Evolutionary conservation across 2,329 filamentous ascomycete species (phyloP).

Genomic region (Diplodia mutila): DNA sequence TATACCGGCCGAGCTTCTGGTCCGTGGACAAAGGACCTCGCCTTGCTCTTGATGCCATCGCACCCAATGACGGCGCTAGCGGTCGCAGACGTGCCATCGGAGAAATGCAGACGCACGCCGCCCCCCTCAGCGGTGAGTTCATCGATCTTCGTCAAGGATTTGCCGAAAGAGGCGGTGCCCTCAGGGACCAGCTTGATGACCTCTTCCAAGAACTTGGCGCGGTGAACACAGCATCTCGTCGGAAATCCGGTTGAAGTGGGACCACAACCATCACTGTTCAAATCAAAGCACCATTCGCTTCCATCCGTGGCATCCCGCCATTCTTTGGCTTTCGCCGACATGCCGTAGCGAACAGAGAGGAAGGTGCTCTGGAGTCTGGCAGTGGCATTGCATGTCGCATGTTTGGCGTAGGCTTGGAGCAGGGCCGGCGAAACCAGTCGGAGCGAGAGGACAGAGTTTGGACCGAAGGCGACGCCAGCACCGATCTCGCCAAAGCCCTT

Average conservation of each 20-base stretch:
- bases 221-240: constrained; percentile 31
- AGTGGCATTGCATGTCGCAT: constrained; percentile 33
- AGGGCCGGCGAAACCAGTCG: constrained; percentile 33
- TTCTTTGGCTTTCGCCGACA: constrained; percentile 17
- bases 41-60: constrained; percentile 31
- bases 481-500: constrained; percentile 35
- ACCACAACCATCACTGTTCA: constrained; percentile 27
- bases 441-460: constrained; percentile 34
- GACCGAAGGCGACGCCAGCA: constrained; percentile 36
- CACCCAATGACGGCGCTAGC: constrained; percentile 22
- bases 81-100: constrained; percentile 19
- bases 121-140: constrained; percentile 27
- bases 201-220: constrained; percentile 34
- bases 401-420: constrained; percentile 34
- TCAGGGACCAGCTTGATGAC: constrained; percentile 32
- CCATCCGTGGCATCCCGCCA: not conserved
- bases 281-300: constrained; percentile 31
- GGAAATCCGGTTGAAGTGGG: constrained; percentile 28
- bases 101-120: constrained; percentile 25
- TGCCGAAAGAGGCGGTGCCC: constrained; percentile 31
- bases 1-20: not conserved
- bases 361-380: constrained; percentile 30
- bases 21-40: constrained; percentile 19
- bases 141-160: constrained; percentile 30
- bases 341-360: constrained; percentile 21